These are phyloP conservation scores for Backusella morwellensis DNA, from an alignment of 192 early-diverging fungal species.

Conservation along the genomic window DNA sequence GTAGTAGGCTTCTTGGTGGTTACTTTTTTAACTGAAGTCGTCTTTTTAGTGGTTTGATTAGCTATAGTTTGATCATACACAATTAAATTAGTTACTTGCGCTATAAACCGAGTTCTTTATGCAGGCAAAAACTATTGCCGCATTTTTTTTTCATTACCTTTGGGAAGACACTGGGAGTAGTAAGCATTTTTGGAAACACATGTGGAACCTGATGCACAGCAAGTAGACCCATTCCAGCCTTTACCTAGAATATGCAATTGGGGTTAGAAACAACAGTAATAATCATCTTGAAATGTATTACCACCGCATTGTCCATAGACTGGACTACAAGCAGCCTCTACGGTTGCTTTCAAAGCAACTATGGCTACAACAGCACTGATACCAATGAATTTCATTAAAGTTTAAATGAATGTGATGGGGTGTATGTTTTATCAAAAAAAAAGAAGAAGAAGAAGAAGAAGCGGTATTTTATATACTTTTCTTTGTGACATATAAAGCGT, in stretches of 20 bases:
- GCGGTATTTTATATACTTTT: neutral
- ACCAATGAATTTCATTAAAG: neutral
- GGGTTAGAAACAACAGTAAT: neutral
- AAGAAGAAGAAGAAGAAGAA: neutral
- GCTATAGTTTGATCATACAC: neutral
- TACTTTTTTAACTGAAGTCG: neutral
- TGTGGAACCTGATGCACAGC: constrained; percentile 19
- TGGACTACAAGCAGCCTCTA: constrained; percentile 1
- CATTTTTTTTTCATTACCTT: neutral
- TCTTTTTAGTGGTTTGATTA: neutral
- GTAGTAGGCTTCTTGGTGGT: neutral
- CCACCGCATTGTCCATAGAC: constrained; percentile 23
- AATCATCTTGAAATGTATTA: neutral
- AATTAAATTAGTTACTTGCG: neutral
- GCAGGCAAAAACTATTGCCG: neutral
- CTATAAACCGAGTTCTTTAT: neutral
- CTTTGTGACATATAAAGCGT: neutral
- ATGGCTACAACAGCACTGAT: neutral
- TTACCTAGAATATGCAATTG: constrained; percentile 7
- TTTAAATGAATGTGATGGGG: neutral
- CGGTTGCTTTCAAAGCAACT: neutral
- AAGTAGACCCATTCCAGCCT: constrained; percentile 17
- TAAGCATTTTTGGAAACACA: constrained; percentile 14
- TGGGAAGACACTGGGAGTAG: constrained; percentile 25
- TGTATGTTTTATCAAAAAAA: neutral